Evolutionary conservation across 805 yeast genomes (phyloP).

Genomic region (Scheffersomyces coipomensis): DNA sequence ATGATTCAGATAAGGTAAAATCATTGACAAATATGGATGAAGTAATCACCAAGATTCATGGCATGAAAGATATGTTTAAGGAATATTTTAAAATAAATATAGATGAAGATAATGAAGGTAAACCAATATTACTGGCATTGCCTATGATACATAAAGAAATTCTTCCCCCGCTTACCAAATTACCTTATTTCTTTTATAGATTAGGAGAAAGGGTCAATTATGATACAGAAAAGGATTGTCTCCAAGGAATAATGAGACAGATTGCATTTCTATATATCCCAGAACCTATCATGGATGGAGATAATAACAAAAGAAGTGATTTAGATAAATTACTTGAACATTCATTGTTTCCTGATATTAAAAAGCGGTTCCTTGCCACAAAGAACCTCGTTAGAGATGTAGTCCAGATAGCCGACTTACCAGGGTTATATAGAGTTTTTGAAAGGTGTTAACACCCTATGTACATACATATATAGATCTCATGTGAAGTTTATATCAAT

Average conservation of each 20-base stretch:
- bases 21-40: conserved; percentile 12
- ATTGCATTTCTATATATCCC: conserved; percentile 77
- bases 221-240: conserved; percentile 65
- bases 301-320: conserved; percentile 19
- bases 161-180: conserved; percentile 58
- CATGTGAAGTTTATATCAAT: too few species aligned
- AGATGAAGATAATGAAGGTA: conserved; percentile 23
- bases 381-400: conserved; percentile 49
- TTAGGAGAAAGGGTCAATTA: conserved; percentile 62
- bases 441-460: conserved; percentile 80
- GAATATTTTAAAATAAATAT: conserved; percentile 73
- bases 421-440: conserved; percentile 87
- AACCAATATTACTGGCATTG: conserved; percentile 44
- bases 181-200: conserved; percentile 65
- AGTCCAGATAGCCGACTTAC: conserved; percentile 85
- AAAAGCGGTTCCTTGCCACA: conserved; percentile 65
- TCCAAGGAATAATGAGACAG: conserved; percentile 63
- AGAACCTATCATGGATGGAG: conserved; percentile 35
- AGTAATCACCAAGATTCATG: conserved; percentile 17
- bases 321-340: conserved; percentile 48
- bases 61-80: conserved; percentile 71
- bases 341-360: conserved; percentile 62
- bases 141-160: conserved; percentile 72
- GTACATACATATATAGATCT: too few species aligned
- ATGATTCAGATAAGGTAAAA: conserved; percentile 10